Conservation (phyloP, 2,329 filamentous ascomycete species). For the Colletotrichum sojae region DNA sequence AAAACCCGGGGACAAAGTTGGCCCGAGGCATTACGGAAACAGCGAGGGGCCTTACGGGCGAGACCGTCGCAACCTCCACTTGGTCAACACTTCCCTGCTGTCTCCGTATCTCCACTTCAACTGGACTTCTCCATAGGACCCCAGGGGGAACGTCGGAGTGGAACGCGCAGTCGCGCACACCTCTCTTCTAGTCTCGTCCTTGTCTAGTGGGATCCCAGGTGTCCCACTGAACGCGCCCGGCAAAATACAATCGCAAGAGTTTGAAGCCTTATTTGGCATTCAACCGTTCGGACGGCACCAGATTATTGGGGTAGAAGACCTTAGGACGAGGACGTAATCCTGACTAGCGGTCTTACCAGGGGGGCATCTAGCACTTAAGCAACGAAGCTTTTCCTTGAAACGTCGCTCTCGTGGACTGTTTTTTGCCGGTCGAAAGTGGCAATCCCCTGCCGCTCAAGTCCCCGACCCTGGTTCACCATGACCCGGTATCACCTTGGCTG, state of each 20-base stretch:
- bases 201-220: constrained; percentile 29
- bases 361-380: constrained; percentile 14
- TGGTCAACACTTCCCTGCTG: constrained; percentile 20
- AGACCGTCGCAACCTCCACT: constrained; percentile 32
- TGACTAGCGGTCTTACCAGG: constrained; percentile 19
- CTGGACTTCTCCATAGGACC: constrained; percentile 31
- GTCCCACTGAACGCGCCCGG: constrained; percentile 29
- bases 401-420: constrained; percentile 17
- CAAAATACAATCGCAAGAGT: constrained; percentile 33
- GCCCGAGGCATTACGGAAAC: constrained; percentile 1
- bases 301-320: constrained; percentile 14
- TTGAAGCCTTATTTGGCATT: constrained; percentile 17
- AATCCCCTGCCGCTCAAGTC: constrained; percentile 29
- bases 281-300: constrained; percentile 30
- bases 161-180: constrained; percentile 21
- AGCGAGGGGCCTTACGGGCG: constrained; percentile 19
- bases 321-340: constrained; percentile 1
- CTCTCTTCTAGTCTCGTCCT: constrained; percentile 28
- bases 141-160: constrained; percentile 31
- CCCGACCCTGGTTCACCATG: constrained; percentile 13
- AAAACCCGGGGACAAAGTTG: neutral
- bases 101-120: constrained; percentile 16
- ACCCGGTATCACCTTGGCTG: constrained; percentile 21
- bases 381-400: constrained; percentile 38
- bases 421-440: constrained; percentile 35